Percentiles rank a stretch among this genome's conserved stretches.
These are phyloP conservation scores for Pseudogymnoascus sp. DNA, from an alignment of 2,329 filamentous ascomycete species.

Conservation along the genomic window DNA sequence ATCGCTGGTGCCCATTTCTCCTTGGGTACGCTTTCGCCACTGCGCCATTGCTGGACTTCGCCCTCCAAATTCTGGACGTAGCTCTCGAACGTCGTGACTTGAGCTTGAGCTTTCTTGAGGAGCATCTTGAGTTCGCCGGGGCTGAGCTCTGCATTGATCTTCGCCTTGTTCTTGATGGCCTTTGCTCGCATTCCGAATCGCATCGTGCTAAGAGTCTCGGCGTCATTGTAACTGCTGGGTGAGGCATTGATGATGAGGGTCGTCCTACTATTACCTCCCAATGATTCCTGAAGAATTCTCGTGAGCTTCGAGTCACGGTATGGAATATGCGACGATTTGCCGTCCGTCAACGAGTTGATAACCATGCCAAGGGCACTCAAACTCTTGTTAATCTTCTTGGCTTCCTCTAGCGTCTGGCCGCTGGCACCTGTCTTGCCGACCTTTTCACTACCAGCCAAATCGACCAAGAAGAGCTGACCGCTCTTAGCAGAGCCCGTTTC, in stretches of 20 bases:
- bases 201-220: conserved; percentile 84
- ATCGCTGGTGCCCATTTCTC: conserved; percentile 75
- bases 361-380: conserved; percentile 97
- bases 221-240: conserved; percentile 97
- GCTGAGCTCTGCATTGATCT: conserved; percentile 97
- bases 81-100: conserved; percentile 78
- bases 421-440: conserved; percentile 97
- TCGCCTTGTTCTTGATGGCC: conserved; percentile 99
- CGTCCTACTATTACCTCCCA: conserved; percentile 97
- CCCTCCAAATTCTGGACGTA: conserved; percentile 79
- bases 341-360: conserved; percentile 94
- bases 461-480: conserved; percentile 92
- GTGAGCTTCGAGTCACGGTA: conserved; percentile 98
- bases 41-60: conserved; percentile 81
- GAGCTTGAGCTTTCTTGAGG: conserved; percentile 84
- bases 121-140: conserved; percentile 89
- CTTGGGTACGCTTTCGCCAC: conserved; percentile 78
- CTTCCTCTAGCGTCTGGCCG: conserved; percentile 93
- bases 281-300: conserved; percentile 89
- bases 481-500: conserved; percentile 95
- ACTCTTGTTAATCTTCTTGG: conserved; percentile 99
- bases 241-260: conserved; percentile 98
- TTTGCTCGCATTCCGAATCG: conserved; percentile 95
- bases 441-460: conserved; percentile 97
- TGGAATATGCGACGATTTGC: conserved; percentile 91